Evolutionary conservation across 139 green algal genomes (phyloP), one percentile per base, ranked within the genome.

Genomic region (Micromonas commoda): DNA sequence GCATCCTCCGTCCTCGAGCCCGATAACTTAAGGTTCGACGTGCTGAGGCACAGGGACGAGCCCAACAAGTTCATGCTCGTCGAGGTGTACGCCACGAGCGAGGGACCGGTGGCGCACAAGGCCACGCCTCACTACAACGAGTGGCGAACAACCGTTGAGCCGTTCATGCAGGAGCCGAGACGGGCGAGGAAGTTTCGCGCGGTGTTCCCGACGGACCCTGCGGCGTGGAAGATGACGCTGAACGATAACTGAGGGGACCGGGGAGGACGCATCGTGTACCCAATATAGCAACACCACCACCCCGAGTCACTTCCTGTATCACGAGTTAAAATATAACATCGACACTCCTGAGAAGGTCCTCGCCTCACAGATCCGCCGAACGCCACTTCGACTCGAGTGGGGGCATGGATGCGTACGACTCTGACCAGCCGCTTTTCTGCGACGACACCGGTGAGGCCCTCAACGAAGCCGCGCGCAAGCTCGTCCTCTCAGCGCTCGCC

Each of bases 101-200:
- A 78, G 20, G 78, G 61, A 29, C 45, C 71, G 24, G 54, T 33
- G 4, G 70, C 37, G 34, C 78, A 82, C 54, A 82, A 82, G 71
- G 54, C 3, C 0, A 78, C 69, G 29, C n/a, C 39, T 32, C 77
- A 82, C 69, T 82, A 82, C 60, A 9, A 19, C n/a, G 69, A n/a
- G 24, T 82, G 77, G 77, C 21, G 69, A 16, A 54, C 77, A 28
- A 68, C 52, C 37, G 77, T 82, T 21, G 77, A 51, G 68, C 34
- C 33, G 5, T 73, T 82, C 52, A 82, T 82, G 77, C 51, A 67
- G 51, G 60, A 73, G 32, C 77, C 77, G 9, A 39, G 77, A 16
- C 16, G 45, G 51, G 61, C 54, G 29, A 68, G 23, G 20, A 78
- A 72, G 37, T 61, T 63, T 33, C 0, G 2, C 9, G 3, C 37